Evolutionary conservation across 1,284 basidiomycete genomes (phyloP).

Genomic region (Coriolopsis trogii): DNA sequence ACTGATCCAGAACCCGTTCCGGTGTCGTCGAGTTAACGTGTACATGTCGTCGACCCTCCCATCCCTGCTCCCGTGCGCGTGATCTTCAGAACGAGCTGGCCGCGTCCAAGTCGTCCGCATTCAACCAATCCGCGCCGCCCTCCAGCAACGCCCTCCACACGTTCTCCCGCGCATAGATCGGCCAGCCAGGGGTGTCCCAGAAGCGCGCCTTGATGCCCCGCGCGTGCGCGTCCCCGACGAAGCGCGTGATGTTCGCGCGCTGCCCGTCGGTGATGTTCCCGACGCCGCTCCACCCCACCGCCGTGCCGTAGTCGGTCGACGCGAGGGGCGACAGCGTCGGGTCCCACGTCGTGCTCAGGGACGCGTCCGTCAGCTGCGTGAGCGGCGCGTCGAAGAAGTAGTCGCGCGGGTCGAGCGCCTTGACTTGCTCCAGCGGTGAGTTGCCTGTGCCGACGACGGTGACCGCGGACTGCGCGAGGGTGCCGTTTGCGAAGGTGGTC

Average conservation of each 20-base stretch:
- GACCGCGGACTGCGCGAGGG: constrained; percentile 40
- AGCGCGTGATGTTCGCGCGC: constrained; percentile 36
- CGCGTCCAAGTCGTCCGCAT: constrained; percentile 54
- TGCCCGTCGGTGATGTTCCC: constrained; percentile 45
- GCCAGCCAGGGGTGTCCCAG: constrained; percentile 57
- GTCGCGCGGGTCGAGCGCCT: constrained; percentile 48
- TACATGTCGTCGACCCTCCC: too few relatives aligned
- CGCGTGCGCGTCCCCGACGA: constrained; percentile 48
- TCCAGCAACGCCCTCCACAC: constrained; percentile 47
- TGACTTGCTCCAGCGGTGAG: constrained; percentile 52
- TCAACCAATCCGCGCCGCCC: constrained; percentile 54
- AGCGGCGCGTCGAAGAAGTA: constrained; percentile 59
- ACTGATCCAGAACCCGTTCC: neutral
- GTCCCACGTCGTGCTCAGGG: constrained; percentile 44
- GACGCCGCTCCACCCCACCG: constrained; percentile 53
- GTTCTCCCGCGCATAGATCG: constrained; percentile 45
- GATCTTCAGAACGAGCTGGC: constrained; percentile 41
- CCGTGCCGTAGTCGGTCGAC: constrained; percentile 50
- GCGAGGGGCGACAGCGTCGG: constrained; percentile 50
- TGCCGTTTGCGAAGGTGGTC: constrained; percentile 49
- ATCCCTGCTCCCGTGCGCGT: too few relatives aligned
- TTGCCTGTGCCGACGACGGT: constrained; percentile 58
- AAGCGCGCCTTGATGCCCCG: constrained; percentile 51
- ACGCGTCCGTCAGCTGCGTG: constrained; percentile 40
- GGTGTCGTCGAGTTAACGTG: too few relatives aligned